Evolutionary conservation across 2,329 filamentous ascomycete species (phyloP), one percentile per base, ranked within the genome.

Genomic region (Penicillium occitanis): DNA sequence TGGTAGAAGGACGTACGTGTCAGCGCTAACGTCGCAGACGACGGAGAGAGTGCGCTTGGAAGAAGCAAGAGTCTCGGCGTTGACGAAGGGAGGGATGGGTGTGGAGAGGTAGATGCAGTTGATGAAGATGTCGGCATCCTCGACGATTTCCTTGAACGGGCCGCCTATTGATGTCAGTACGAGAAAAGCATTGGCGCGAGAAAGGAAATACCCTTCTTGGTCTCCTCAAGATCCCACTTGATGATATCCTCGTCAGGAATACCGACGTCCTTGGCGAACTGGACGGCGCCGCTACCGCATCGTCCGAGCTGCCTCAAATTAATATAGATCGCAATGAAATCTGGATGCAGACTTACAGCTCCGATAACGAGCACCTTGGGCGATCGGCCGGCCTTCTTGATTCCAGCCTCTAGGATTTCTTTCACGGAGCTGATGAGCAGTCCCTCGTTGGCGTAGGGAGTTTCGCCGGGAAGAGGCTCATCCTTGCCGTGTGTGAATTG

Each of bases 41-140:
- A 96, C 91, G 64, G 86, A 87, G 63, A 97, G 86, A 74, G 88
- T 90, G 76, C 94, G 89, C 72, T 84, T 84, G 2, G 90, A 83
- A 48, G 84, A 81, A 69, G 88, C 84, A 64, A 97, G 86, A 62
- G 86, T 88, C 71, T 91, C 86, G 68, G 84, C 75, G 78, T 91
- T 88, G 75, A 96, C 86, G 76, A 97, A 97, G 40, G 90, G 90
- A 30, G 91, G 90, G 71, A 95, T 93, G 76, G 89, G 87, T 71
- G 87, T 83, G 68, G 84, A 87, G 50, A 97, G 88, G 81, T 97
- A 97, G 77, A 97, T 94, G 85, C 90, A 93, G 83, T 95, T 96
- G 77, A 95, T 84, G 76, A 93, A 92, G 75, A 92, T 89, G 73
- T 91, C 88, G 68, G 83, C 72, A 63, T 74, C 72, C 78, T 92